Percentiles rank a stretch among this genome's conserved stretches.
These are phyloP conservation scores for Cenchrus americanus DNA, from an alignment of 176 grass and related monocot species.

Conservation along the genomic window DNA sequence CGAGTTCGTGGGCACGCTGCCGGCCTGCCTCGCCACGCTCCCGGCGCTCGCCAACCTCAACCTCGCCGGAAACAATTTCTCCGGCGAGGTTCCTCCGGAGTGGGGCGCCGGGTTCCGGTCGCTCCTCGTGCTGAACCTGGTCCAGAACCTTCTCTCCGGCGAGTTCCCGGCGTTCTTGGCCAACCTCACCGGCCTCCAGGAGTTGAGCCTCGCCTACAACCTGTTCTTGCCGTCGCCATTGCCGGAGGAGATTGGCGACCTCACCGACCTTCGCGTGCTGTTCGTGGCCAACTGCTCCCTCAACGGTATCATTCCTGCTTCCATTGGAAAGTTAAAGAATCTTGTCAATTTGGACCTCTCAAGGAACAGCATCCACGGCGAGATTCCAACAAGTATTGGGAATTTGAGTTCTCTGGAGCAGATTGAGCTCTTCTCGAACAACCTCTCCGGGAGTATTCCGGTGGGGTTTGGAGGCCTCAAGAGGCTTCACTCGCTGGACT, in stretches of 20 bases:
- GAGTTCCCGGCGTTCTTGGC: conserved; percentile 62
- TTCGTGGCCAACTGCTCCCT: conserved; percentile 73
- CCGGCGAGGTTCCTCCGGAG: conserved; percentile 60
- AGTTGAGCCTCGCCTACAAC: conserved; percentile 79
- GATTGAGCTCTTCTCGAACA: conserved; percentile 78
- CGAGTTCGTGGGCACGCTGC: conserved; percentile 53
- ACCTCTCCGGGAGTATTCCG: conserved; percentile 67
- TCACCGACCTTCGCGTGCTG: conserved; percentile 54
- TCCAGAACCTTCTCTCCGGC: conserved; percentile 61
- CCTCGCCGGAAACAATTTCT: conserved; percentile 74
- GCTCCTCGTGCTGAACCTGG: conserved; percentile 53
- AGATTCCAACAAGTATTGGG: conserved; percentile 54
- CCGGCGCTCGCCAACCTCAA: conserved; percentile 60
- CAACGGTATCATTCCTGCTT: conserved; percentile 63
- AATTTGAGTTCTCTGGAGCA: conserved; percentile 59
- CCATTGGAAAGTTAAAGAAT: conserved; percentile 52
- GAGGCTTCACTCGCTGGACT: conserved; percentile 61
- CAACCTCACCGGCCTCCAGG: conserved; percentile 53
- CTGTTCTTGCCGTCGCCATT: conserved; percentile 62
- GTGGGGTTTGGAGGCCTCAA: conserved; percentile 58
- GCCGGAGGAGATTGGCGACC: conserved; percentile 53
- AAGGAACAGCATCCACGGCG: conserved; percentile 58
- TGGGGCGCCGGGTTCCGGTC: conserved; percentile 54
- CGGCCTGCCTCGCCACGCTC: conserved; percentile 49
- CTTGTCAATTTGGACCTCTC: conserved; percentile 80